A percentile compares a stretch with the other conserved stretches of the same genome.
Evolutionary conservation across 495 filamentous ascomycete species (phyloP).

Genomic region (Aspergillus kassunensis): DNA sequence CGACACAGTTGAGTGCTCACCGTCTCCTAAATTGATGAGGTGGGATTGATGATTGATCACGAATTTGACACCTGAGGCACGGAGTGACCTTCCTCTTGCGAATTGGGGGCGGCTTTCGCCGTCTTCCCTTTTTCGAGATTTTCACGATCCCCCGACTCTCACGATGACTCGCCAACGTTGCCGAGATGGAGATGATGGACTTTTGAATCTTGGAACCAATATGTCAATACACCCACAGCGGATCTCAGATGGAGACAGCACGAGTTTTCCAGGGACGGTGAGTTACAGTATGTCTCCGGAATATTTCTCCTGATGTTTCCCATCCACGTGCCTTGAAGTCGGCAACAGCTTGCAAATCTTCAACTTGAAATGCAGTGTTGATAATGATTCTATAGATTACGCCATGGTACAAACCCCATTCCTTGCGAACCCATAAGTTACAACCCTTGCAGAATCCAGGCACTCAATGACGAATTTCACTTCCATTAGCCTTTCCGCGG

Average conservation of each 20-base stretch:
- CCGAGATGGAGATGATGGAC: slow-evolving; percentile 5
- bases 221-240: slow-evolving; percentile 6
- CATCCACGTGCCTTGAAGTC: not conserved
- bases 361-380: not conserved
- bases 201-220: not conserved
- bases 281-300: too few relatives aligned
- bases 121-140: slow-evolving; percentile 1
- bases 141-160: not conserved
- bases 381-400: not conserved
- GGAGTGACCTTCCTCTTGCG: not conserved
- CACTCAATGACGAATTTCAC: slow-evolving; percentile 7
- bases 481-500: slow-evolving; percentile 15
- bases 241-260: slow-evolving; percentile 5
- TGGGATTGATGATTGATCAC: not conserved
- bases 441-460: not conserved
- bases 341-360: not conserved
- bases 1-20: not conserved
- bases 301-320: not conserved
- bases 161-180: not conserved
- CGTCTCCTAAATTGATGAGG: not conserved
- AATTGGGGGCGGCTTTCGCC: slow-evolving; percentile 13
- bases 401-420: not conserved
- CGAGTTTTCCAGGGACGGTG: not conserved
- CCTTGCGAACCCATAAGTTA: not conserved
- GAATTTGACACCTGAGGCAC: slow-evolving; percentile 2